phyloP scores from a whole-genome alignment of 768 basidiomycete genomes.

The Tricholoma saponaceum region DNA sequence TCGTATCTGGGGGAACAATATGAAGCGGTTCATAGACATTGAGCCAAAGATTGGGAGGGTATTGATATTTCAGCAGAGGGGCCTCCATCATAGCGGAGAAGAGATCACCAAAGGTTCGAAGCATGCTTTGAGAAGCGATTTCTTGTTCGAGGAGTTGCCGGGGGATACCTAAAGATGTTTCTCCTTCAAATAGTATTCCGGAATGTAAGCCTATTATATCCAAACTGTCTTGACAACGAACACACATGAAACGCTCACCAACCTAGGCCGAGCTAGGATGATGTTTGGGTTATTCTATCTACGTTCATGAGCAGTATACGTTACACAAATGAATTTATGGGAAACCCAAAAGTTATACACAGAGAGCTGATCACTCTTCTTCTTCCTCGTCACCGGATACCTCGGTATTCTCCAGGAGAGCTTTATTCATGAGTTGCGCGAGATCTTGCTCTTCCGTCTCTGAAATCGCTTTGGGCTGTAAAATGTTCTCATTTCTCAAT shows the following conservation, averaged over 20 bases:
- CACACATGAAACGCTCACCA: background rate
- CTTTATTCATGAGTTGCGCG: slow-evolving; percentile 95
- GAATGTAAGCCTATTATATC: too few relatives aligned
- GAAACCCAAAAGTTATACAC: too few relatives aligned
- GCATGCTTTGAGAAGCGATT: background rate
- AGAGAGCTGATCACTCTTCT: slow-evolving; percentile 37
- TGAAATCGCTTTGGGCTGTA: slow-evolving; percentile 93
- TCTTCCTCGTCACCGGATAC: slow-evolving; percentile 94
- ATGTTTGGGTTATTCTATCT: background rate
- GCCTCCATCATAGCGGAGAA: background rate
- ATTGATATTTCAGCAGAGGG: background rate
- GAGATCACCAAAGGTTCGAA: background rate
- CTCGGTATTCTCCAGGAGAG: slow-evolving; percentile 90
- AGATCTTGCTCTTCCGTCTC: slow-evolving; percentile 98
- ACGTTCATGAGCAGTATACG: background rate
- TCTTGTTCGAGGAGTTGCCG: background rate
- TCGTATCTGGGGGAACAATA: too few relatives aligned
- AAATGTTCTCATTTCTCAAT: background rate
- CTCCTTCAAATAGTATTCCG: too few relatives aligned
- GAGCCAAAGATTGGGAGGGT: background rate
- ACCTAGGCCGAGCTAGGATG: background rate
- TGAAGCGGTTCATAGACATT: background rate
- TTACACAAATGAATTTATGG: background rate
- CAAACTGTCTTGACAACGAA: too few relatives aligned
- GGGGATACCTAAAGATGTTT: too few relatives aligned